Conservation (phyloP, 1,139 yeast species). For the Pichia sp. region DNA sequence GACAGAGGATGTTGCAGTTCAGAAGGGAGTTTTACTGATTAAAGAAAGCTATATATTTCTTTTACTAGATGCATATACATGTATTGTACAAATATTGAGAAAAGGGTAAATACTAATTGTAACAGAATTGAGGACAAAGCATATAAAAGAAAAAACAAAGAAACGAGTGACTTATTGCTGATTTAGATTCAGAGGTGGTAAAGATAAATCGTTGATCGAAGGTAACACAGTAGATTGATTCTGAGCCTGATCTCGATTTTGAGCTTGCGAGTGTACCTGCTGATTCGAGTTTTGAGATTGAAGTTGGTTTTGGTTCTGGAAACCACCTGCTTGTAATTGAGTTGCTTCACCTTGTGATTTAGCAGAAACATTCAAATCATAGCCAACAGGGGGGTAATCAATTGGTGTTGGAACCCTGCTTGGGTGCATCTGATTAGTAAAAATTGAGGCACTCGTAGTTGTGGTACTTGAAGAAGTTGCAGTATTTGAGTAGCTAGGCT, state of each 20-base stretch:
- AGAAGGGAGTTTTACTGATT: not conserved
- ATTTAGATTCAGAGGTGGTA: constrained; percentile 31
- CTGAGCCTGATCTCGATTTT: constrained; percentile 2
- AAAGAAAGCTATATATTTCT: constrained; percentile 3
- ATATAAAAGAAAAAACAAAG: not conserved
- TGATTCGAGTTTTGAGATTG: not conserved
- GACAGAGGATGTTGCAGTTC: not conserved
- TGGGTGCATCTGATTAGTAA: constrained; percentile 12
- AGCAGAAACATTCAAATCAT: constrained; percentile 5
- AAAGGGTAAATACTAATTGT: not conserved
- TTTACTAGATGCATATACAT: constrained; percentile 1
- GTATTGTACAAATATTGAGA: constrained; percentile 3
- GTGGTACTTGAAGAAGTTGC: not conserved
- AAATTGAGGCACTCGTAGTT: constrained; percentile 4
- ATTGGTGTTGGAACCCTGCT: constrained; percentile 13
- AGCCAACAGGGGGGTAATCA: constrained; percentile 7
- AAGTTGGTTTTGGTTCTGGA: not conserved
- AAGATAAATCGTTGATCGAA: constrained; percentile 29
- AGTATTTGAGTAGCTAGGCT: not conserved
- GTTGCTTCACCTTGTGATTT: not conserved
- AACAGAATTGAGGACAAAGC: constrained; percentile 2
- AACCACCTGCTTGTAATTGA: not conserved
- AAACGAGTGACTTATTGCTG: constrained; percentile 15
- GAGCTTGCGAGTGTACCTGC: not conserved
- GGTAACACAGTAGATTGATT: constrained; percentile 22